A percentile compares a stretch with the other conserved stretches of the same genome.
phyloP scores from a whole-genome alignment of 352 stramenopile genomes.

The Globisporangium heterothallicum region DNA sequence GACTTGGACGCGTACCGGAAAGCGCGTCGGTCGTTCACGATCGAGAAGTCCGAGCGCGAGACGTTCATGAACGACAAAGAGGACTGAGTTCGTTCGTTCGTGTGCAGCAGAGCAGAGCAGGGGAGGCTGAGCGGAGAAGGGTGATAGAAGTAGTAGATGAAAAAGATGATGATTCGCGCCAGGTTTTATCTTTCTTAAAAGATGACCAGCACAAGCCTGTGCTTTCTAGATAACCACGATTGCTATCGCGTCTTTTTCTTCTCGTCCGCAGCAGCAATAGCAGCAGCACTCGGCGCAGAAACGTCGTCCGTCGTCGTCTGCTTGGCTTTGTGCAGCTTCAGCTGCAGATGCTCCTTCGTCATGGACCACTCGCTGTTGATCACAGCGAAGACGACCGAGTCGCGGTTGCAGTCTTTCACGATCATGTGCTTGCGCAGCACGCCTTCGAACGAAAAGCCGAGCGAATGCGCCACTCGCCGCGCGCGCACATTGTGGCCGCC shows the following conservation, averaged over 20 bases:
- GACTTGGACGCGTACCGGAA: conserved; percentile 77
- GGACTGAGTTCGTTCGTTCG: too few species aligned
- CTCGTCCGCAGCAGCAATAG: conserved; percentile 6
- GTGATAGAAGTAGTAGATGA: conserved; percentile 2
- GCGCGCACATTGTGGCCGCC: conserved; percentile 86
- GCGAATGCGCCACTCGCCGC: conserved; percentile 63
- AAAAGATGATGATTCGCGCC: too few species aligned
- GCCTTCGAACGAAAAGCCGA: conserved; percentile 85
- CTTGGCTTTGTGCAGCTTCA: conserved; percentile 25
- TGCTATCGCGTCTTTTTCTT: conserved; percentile 37
- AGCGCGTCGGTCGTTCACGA: conserved; percentile 51
- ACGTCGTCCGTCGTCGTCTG: too few species aligned
- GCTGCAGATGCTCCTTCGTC: conserved; percentile 61
- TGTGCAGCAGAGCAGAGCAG: too few species aligned
- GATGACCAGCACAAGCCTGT: too few species aligned
- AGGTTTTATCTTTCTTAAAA: too few species aligned
- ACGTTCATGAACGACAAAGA: conserved; percentile 10
- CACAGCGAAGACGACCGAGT: conserved; percentile 80
- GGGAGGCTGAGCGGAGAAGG: neutral
- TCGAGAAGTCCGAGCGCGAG: conserved; percentile 14
- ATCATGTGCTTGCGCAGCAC: conserved; percentile 86
- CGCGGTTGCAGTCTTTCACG: conserved; percentile 78
- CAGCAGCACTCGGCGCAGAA: too few species aligned
- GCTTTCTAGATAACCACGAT: too few species aligned
- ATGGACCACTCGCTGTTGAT: conserved; percentile 85